Conservation (phyloP, 768 basidiomycete genomes). For the Phaeolepiota aurea region DNA sequence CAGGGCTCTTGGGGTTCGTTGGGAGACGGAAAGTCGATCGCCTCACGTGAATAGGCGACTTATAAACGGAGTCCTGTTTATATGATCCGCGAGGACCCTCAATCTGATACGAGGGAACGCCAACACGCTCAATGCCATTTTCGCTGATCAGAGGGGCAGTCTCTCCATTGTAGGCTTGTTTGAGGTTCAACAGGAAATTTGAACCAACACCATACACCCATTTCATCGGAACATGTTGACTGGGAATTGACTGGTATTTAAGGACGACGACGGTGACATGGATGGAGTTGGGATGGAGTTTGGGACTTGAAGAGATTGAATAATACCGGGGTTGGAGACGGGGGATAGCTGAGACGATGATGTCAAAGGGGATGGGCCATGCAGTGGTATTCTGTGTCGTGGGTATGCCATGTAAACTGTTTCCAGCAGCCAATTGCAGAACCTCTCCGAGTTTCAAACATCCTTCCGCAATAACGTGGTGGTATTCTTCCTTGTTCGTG, state of each 20-base stretch:
- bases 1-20: conserved; percentile 95
- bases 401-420: conserved; percentile 51
- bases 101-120: conserved; percentile 70
- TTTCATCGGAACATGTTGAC: conserved; percentile 43
- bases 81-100: conserved; percentile 88
- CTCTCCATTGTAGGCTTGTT: conserved; percentile 62
- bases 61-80: conserved; percentile 60
- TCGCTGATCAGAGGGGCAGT: conserved; percentile 30
- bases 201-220: conserved; percentile 88
- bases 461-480: conserved; percentile 63
- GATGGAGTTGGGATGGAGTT: conserved; percentile 79
- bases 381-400: conserved; percentile 67
- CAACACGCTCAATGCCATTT: conserved; percentile 26
- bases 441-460: conserved; percentile 92
- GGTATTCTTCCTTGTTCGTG: conserved; percentile 83
- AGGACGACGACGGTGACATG: conserved; percentile 95
- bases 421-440: conserved; percentile 82
- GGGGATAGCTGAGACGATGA: conserved; percentile 87
- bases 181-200: conserved; percentile 93
- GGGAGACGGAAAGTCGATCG: conserved; percentile 96
- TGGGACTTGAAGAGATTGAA: conserved; percentile 97
- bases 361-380: conserved; percentile 95
- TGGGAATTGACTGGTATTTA: conserved; percentile 72
- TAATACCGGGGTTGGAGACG: conserved; percentile 97
- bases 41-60: conserved; percentile 89